phyloP scores from a whole-genome alignment of 176 grass and related monocot species.

The Secale cereale region DNA sequence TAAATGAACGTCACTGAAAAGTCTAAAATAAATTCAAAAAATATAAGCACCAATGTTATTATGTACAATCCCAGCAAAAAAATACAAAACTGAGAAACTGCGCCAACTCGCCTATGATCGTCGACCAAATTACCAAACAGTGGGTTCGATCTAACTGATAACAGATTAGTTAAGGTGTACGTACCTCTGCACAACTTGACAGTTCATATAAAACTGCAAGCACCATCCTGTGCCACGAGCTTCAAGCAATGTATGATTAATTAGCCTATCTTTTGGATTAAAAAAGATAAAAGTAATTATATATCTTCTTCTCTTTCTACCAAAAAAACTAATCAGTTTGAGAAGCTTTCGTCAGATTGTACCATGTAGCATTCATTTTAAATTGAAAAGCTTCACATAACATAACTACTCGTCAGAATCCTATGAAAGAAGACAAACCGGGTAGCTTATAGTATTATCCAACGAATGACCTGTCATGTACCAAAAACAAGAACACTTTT shows the following conservation, averaged over 20 bases:
- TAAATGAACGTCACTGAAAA: no score
- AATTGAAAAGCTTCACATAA: constrained; percentile 11
- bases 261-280: not conserved
- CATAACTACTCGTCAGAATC: not conserved
- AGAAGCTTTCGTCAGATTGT: constrained; percentile 12
- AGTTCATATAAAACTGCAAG: constrained; percentile 10
- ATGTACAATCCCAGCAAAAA: no score
- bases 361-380: not conserved
- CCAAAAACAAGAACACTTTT: not conserved
- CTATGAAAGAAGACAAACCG: constrained; percentile 19
- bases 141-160: not conserved
- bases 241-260: constrained; percentile 6
- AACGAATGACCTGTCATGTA: constrained; percentile 23
- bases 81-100: no score
- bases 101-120: no score
- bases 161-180: not conserved
- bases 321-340: not conserved
- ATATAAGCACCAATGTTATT: no score
- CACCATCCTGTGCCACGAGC: not conserved
- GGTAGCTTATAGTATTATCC: constrained; percentile 30
- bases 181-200: not conserved
- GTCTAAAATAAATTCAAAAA: no score
- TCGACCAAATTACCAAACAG: not conserved
- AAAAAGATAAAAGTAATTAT: not conserved
- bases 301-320: not conserved